Percentiles rank a stretch among this genome's conserved stretches.
These are phyloP conservation scores for Trichoderma orchidacearum DNA, from an alignment of 495 filamentous ascomycete genomes.

Conservation along the genomic window DNA sequence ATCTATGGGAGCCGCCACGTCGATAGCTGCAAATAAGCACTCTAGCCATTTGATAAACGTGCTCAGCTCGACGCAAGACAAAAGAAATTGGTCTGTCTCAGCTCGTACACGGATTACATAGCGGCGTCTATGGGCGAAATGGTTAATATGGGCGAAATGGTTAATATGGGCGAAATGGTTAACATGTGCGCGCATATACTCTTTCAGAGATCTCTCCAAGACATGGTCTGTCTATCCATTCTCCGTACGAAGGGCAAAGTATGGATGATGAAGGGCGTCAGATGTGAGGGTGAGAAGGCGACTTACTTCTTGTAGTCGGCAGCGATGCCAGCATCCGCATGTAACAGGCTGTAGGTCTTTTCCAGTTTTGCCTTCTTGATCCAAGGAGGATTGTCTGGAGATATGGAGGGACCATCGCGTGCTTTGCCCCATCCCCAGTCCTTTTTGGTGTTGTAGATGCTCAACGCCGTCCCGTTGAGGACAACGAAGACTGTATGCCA, in stretches of 20 bases:
- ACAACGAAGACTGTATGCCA: constrained; percentile 44
- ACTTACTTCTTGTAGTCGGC: constrained; percentile 46
- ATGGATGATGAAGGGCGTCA: constrained; percentile 1
- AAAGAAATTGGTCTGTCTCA: constrained; percentile 51
- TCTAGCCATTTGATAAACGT: constrained; percentile 45
- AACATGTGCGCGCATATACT: background rate
- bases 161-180: too few species aligned
- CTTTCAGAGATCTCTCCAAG: too few species aligned
- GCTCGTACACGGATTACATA: constrained; percentile 47
- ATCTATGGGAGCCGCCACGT: constrained; percentile 48
- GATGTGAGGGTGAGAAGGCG: constrained; percentile 9
- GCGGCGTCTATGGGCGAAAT: constrained; percentile 22
- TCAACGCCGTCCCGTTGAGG: constrained; percentile 46
- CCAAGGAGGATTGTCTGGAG: constrained; percentile 27
- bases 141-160: too few species aligned
- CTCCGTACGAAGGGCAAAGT: background rate
- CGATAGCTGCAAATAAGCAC: constrained; percentile 48
- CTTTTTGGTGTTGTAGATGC: constrained; percentile 39
- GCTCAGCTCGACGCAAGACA: constrained; percentile 38
- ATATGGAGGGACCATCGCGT: constrained; percentile 16
- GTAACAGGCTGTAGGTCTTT: constrained; percentile 44
- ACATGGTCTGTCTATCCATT: background rate
- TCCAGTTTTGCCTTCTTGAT: constrained; percentile 30
- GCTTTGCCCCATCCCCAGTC: constrained; percentile 22
- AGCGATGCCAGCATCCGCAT: constrained; percentile 53